phyloP scores from a whole-genome alignment of 2,329 filamentous ascomycete species.

The Immersiporthe knoxdaviesiana region DNA sequence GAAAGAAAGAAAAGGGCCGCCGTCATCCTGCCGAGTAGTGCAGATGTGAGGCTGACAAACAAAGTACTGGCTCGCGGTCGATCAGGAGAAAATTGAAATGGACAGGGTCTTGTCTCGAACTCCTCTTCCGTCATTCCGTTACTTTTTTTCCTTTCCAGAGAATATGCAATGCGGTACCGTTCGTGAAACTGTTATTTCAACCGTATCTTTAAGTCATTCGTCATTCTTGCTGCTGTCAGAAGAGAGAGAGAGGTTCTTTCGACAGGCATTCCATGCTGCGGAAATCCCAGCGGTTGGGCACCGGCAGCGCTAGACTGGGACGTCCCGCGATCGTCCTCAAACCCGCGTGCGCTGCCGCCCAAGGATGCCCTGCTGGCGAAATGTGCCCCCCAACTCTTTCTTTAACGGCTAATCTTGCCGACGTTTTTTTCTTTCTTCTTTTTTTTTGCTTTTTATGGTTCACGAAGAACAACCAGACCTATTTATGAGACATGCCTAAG shows the following conservation, averaged over 20 bases:
- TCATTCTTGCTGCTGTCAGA: not conserved
- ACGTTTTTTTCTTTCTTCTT: not conserved
- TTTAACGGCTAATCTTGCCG: slow-evolving; percentile 28
- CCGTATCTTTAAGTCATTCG: not conserved
- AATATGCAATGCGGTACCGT: not conserved
- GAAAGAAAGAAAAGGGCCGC: too few relatives aligned
- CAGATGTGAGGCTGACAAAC: slow-evolving; percentile 17
- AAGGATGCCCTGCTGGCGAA: slow-evolving; percentile 25
- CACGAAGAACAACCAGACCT: not conserved
- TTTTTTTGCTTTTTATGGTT: not conserved
- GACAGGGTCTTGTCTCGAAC: not conserved
- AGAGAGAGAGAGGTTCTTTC: too few relatives aligned
- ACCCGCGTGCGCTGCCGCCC: slow-evolving; percentile 22
- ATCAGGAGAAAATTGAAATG: not conserved
- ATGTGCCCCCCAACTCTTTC: not conserved
- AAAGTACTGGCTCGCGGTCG: slow-evolving; percentile 19
- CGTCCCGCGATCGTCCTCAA: slow-evolving; percentile 22
- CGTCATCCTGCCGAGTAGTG: slow-evolving; percentile 12
- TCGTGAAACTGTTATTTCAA: not conserved
- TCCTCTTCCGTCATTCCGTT: slow-evolving; percentile 2
- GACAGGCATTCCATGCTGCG: slow-evolving; percentile 17
- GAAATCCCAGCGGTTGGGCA: slow-evolving; percentile 5
- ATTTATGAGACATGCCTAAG: slow-evolving; percentile 13
- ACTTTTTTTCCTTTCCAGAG: not conserved
- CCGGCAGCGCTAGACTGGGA: slow-evolving; percentile 25